Base-by-base conservation (phyloP, 2,329 filamentous ascomycete genomes). In the Uncinocarpus reesii region DNA sequence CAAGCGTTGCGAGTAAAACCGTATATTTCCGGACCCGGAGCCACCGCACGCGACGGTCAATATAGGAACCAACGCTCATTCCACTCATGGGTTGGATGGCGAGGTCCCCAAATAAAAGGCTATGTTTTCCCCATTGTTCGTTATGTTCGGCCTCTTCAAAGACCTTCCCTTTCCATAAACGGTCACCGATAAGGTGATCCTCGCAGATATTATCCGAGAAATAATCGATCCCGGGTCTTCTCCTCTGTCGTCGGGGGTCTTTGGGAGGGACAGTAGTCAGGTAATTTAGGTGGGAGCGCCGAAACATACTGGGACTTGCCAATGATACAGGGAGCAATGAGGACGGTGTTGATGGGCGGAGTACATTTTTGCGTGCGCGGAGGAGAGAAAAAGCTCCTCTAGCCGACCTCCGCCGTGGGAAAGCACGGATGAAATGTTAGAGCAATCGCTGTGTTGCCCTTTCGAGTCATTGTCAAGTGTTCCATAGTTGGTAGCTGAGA, bases 261-360 rank as follows among this genome's bases (percentile, higher is more conserved):
- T 29, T 61, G 73, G 75, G 55, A 60, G 65, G 45, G 26, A 80
- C 81, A 0, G 66, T 58, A 0, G 80, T 83, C 7, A 92, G 77
- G 55, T 77, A 76, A 65, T 95, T 79, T 29, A 98, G 79, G 59
- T 98, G 90, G 0, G 86, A 86, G 53, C 84, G 86, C 51, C 92
- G 84, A 68, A 96, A 98, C 89, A 98, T 96, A 69, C 93, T n/a
- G 96, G 60, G 87, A 94, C 70, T 98, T 98, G 43, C 92, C 92
- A 18, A 96, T 83, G 50, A 94, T 84, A 66, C 92, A 98, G 7
- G 93, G 92, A 0, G 92, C 92, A 45, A 96, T 70, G 2, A 84
- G 77, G 13, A 95, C 86, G 0, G 86, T 86, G 67, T 96, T 96
- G 75, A 98, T 98, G 52, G 90, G n/a, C 92, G 7, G 83, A 84